Evolutionary conservation across 2,329 filamentous ascomycete genomes (phyloP).

Genomic region (Penicillium vulpinum): DNA sequence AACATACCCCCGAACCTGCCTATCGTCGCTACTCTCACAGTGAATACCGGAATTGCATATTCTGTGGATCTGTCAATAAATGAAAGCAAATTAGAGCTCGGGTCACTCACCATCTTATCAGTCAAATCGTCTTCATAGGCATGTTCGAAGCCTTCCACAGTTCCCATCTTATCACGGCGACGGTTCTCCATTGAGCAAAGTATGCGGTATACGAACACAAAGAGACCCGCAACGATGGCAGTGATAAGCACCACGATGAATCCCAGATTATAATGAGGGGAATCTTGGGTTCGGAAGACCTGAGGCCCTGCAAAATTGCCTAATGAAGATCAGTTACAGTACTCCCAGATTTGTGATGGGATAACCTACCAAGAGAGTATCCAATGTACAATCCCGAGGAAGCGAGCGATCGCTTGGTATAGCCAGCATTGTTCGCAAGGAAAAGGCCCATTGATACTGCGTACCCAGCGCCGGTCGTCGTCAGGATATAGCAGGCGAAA

Average conservation of each 20-base stretch:
- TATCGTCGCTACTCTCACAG: neutral
- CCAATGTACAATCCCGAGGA: neutral
- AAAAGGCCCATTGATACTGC: neutral
- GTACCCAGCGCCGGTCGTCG: neutral
- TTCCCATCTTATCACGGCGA: neutral
- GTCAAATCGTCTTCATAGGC: neutral
- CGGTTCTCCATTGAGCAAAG: neutral
- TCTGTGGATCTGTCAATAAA: neutral
- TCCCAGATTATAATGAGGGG: neutral
- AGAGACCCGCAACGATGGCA: neutral
- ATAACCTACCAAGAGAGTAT: neutral
- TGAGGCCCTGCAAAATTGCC: neutral
- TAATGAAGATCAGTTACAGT: neutral
- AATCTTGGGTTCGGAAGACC: neutral
- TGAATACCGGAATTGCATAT: slow-evolving; percentile 1
- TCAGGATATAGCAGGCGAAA: neutral
- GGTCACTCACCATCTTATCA: neutral
- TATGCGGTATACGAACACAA: neutral
- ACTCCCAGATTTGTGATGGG: neutral
- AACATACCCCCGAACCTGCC: neutral
- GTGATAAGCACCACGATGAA: neutral
- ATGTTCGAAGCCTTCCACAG: neutral
- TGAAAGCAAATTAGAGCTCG: neutral
- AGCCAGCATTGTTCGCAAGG: neutral
- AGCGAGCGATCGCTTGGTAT: neutral